A percentile compares a stretch with the other conserved stretches of the same genome.
These are phyloP conservation scores for Aristolochia fimbriata DNA, from an alignment of 164 flowering plant species.

Conservation along the genomic window DNA sequence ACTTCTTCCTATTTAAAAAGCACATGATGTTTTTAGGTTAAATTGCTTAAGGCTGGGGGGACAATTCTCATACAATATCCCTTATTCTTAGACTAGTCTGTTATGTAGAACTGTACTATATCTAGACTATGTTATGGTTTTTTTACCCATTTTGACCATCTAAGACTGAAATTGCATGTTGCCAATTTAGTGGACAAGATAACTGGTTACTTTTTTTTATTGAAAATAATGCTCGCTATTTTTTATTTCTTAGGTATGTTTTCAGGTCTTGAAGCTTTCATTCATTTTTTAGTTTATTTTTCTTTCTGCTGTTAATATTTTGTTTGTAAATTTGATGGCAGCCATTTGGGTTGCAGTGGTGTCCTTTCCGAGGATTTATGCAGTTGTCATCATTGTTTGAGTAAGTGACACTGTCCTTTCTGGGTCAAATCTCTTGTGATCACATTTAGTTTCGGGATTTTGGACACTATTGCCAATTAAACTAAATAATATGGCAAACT, in stretches of 20 bases:
- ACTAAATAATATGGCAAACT: not conserved
- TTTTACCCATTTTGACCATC: not conserved
- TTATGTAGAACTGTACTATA: too few relatives aligned
- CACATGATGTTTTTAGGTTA: too few relatives aligned
- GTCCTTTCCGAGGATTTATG: conserved; percentile 56
- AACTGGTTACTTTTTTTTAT: not conserved
- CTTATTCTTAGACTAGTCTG: too few relatives aligned
- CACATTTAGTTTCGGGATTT: not conserved
- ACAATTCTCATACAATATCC: too few relatives aligned
- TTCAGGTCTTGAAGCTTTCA: not conserved
- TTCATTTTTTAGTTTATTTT: not conserved
- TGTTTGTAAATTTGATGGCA: conserved; percentile 23
- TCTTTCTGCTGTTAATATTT: not conserved
- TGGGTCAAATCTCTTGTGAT: not conserved
- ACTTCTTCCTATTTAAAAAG: too few relatives aligned
- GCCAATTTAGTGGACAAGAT: not conserved
- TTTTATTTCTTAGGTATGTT: not conserved
- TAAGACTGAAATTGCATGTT: not conserved
- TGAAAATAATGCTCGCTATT: not conserved
- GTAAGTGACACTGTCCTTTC: conserved; percentile 30
- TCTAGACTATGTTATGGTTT: too few relatives aligned
- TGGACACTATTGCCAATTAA: not conserved
- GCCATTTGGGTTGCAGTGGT: conserved; percentile 71
- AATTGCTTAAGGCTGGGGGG: too few relatives aligned
- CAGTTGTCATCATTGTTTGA: conserved; percentile 48